A percentile compares a stretch with the other conserved stretches of the same genome.
Evolutionary conservation across 805 yeast species (phyloP).

Genomic region (Yarrowia keelungensis): DNA sequence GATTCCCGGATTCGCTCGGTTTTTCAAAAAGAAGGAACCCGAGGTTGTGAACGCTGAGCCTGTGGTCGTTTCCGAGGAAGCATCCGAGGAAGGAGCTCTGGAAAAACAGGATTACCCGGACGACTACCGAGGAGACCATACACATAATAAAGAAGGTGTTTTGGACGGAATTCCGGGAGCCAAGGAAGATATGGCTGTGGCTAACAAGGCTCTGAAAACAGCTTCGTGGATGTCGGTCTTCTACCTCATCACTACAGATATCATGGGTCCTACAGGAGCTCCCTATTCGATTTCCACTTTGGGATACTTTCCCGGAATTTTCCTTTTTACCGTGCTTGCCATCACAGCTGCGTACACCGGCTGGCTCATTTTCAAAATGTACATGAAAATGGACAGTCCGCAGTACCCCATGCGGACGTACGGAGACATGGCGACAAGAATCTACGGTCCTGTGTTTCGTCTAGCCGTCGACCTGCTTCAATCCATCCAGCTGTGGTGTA

Average conservation of each 20-base stretch:
- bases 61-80: background rate
- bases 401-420: slow-evolving; percentile 56
- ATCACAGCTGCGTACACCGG: slow-evolving; percentile 56
- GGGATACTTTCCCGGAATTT: slow-evolving; percentile 57
- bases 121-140: slow-evolving; percentile 34
- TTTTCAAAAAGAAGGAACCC: slow-evolving; percentile 13
- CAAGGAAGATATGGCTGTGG: slow-evolving; percentile 37
- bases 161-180: slow-evolving; percentile 35
- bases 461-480: slow-evolving; percentile 52
- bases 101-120: slow-evolving; percentile 17
- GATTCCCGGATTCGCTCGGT: slow-evolving; percentile 16
- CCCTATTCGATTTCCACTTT: slow-evolving; percentile 56
- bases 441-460: slow-evolving; percentile 51
- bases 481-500: slow-evolving; percentile 54
- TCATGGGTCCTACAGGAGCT: slow-evolving; percentile 56
- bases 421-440: slow-evolving; percentile 55
- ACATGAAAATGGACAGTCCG: slow-evolving; percentile 52
- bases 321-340: slow-evolving; percentile 55
- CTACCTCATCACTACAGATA: slow-evolving; percentile 58
- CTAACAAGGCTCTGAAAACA: slow-evolving; percentile 43
- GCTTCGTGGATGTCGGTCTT: slow-evolving; percentile 50
- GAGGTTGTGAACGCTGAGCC: background rate
- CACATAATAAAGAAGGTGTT: background rate
- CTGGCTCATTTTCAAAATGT: slow-evolving; percentile 51
- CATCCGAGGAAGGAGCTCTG: background rate